Evolutionary conservation across 1,139 yeast species (phyloP).

Genomic region (Suhomyces chickasaworum): DNA sequence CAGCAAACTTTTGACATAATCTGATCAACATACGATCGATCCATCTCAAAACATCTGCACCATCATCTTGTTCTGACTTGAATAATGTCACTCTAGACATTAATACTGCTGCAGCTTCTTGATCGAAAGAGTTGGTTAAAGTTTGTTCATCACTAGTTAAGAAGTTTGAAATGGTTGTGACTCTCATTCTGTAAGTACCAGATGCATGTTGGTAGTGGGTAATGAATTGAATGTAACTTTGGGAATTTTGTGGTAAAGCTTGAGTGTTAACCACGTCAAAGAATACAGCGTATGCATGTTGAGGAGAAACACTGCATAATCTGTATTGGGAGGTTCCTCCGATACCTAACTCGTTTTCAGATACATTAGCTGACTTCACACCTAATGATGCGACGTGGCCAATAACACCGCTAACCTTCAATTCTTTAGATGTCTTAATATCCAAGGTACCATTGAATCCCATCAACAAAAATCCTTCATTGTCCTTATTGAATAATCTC

Average conservation of each 20-base stretch:
- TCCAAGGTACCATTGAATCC: constrained; percentile 87
- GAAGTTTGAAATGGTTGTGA: constrained; percentile 80
- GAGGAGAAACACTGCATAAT: constrained; percentile 80
- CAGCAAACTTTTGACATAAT: constrained; percentile 55
- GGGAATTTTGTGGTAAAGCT: constrained; percentile 51
- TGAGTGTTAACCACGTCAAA: constrained; percentile 76
- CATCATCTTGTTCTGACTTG: constrained; percentile 75
- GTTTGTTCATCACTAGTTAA: constrained; percentile 53
- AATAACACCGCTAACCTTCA: constrained; percentile 88
- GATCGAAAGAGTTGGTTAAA: constrained; percentile 81
- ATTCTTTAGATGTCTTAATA: constrained; percentile 84
- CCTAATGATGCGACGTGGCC: constrained; percentile 87
- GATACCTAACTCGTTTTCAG: constrained; percentile 90
- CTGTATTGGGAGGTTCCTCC: constrained; percentile 92
- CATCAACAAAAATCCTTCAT: constrained; percentile 79
- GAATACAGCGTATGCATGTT: constrained; percentile 82
- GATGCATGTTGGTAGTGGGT: constrained; percentile 80
- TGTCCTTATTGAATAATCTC: constrained; percentile 83
- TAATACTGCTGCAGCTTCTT: constrained; percentile 96
- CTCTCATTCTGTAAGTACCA: constrained; percentile 84
- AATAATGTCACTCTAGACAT: constrained; percentile 93
- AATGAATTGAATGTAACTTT: constrained; percentile 66
- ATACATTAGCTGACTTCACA: constrained; percentile 66
- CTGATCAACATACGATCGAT: constrained; percentile 53
- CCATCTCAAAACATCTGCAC: constrained; percentile 56